Evolutionary conservation across 345 rosid species (phyloP).

Genomic region (Garcia nutans): DNA sequence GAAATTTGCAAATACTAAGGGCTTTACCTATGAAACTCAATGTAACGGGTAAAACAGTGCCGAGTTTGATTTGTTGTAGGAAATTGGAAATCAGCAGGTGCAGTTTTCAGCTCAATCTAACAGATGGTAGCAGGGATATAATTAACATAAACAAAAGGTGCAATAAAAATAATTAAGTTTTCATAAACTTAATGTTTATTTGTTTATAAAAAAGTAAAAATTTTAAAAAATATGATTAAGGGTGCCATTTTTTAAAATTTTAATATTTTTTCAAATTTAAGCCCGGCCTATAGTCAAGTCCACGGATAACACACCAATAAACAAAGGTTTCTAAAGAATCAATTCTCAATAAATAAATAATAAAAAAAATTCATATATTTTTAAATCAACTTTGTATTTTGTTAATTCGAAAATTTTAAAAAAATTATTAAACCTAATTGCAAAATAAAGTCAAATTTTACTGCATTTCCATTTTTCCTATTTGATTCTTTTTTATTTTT

Average conservation of each 20-base stretch:
- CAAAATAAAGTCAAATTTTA: no score
- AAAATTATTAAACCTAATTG: no score
- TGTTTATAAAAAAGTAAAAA: neutral
- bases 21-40: conserved; percentile 68
- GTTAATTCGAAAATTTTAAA: no score
- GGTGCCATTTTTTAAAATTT: no score
- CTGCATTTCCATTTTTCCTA: no score
- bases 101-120: conserved; percentile 70
- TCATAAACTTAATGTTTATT: neutral
- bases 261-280: no score
- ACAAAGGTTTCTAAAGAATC: neutral
- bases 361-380: no score
- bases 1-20: neutral
- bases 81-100: conserved; percentile 75
- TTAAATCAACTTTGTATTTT: no score
- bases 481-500: no score
- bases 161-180: neutral
- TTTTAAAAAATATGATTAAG: no score
- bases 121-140: neutral
- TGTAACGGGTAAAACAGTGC: conserved; percentile 76
- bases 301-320: neutral
- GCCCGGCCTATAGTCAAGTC: no score
- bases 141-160: neutral
- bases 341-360: no score
- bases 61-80: conserved; percentile 81